Conservation (phyloP, 352 stramenopile genomes). For the Pythium insidiosum region DNA sequence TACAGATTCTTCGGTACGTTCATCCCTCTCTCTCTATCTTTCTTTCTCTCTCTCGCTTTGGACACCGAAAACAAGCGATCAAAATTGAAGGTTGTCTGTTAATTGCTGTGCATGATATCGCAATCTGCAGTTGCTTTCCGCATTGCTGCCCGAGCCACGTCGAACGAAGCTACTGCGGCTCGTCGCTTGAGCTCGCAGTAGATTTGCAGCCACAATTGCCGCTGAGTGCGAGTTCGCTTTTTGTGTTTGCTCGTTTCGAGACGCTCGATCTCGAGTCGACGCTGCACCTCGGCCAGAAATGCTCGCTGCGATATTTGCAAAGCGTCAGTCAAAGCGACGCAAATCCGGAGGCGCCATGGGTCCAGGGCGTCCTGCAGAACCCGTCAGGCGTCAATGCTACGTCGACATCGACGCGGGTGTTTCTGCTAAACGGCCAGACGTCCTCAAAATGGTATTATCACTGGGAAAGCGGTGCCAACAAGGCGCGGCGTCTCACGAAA, state of each 20-base stretch:
- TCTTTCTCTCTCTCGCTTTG: neutral
- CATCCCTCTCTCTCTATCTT: too few species aligned
- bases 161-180: constrained; percentile 19
- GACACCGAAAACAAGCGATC: too few species aligned
- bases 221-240: constrained; percentile 4
- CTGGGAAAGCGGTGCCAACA: constrained; percentile 19
- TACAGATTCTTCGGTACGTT: neutral
- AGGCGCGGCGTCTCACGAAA: constrained; percentile 12
- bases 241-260: constrained; percentile 18
- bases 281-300: constrained; percentile 6
- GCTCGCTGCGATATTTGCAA: constrained; percentile 8
- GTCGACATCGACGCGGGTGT: constrained; percentile 9
- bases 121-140: too few species aligned
- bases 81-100: too few species aligned
- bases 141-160: constrained; percentile 14
- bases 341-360: constrained; percentile 13
- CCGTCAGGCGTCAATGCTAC: neutral
- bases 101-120: too few species aligned
- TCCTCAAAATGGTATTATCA: constrained; percentile 19
- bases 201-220: constrained; percentile 3
- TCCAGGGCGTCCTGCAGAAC: constrained; percentile 8
- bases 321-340: constrained; percentile 13
- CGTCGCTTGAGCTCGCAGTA: constrained; percentile 14
- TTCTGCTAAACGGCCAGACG: constrained; percentile 13
- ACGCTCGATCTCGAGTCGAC: constrained; percentile 7